A percentile compares a stretch with the other conserved stretches of the same genome.
These are phyloP conservation scores for Ormosia emarginata DNA, from an alignment of 306 rosid genomes.

Conservation along the genomic window DNA sequence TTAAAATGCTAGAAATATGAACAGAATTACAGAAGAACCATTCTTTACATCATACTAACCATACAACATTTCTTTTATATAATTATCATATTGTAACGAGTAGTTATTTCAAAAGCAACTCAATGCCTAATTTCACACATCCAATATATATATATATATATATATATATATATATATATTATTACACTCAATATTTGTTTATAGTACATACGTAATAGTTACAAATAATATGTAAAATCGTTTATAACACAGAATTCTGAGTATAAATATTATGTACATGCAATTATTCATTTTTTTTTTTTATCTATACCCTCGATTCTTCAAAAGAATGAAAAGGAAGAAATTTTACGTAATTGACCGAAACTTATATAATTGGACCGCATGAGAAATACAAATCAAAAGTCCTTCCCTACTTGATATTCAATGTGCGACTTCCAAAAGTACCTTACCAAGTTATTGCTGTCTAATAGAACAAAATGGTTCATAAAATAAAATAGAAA, in stretches of 20 bases:
- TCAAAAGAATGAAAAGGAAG: slow-evolving; percentile 9
- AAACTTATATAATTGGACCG: slow-evolving; percentile 32
- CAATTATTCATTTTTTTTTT: neutral
- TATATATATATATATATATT: no score
- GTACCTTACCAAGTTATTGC: slow-evolving; percentile 10
- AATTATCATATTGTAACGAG: no score
- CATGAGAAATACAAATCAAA: slow-evolving; percentile 1
- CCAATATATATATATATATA: no score
- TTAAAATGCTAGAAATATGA: no score
- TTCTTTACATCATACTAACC: no score
- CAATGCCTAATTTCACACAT: no score
- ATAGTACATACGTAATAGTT: no score
- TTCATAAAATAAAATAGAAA: neutral
- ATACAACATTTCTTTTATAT: no score
- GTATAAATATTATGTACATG: neutral
- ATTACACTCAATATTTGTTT: no score
- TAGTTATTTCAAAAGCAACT: no score
- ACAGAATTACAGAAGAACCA: no score
- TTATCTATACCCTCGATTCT: neutral
- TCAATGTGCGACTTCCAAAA: neutral
- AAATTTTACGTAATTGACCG: neutral
- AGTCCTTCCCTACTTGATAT: neutral
- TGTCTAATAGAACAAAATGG: neutral
- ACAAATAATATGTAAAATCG: neutral
- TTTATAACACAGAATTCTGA: neutral